These are phyloP conservation scores for Ophiostoma australiae DNA, from an alignment of 2,329 filamentous ascomycete genomes.

Conservation along the genomic window DNA sequence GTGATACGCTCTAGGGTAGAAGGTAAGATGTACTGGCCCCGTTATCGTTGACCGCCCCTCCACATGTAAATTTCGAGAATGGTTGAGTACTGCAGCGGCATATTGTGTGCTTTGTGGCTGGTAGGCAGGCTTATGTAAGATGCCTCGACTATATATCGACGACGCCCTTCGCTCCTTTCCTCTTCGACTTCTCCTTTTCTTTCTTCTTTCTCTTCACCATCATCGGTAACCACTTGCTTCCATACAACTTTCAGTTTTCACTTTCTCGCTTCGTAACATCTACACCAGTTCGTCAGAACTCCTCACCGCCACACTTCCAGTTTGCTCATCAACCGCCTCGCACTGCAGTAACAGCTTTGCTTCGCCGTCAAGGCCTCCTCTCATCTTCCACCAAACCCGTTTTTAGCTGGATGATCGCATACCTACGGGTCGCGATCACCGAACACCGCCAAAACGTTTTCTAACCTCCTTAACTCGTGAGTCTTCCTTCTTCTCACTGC, in stretches of 20 bases:
- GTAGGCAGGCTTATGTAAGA: neutral
- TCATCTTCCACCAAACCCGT: slow-evolving; percentile 9
- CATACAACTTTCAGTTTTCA: neutral
- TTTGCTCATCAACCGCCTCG: neutral
- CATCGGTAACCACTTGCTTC: slow-evolving; percentile 5
- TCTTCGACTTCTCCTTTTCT: slow-evolving; percentile 1
- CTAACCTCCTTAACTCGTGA: slow-evolving; percentile 95
- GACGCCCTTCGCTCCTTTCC: neutral
- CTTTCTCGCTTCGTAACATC: neutral
- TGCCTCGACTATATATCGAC: slow-evolving; percentile 8
- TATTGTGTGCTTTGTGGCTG: no score
- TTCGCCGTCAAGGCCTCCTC: slow-evolving; percentile 12
- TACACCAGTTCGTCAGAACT: neutral
- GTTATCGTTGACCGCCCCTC: slow-evolving; percentile 13
- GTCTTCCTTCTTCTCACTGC: slow-evolving; percentile 34
- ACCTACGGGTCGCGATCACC: slow-evolving; percentile 51
- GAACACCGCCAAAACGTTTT: slow-evolving; percentile 85
- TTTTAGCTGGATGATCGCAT: slow-evolving; percentile 26
- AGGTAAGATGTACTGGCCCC: neutral
- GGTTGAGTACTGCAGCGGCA: neutral
- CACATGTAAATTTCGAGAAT: slow-evolving; percentile 1
- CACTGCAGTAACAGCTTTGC: slow-evolving; percentile 9
- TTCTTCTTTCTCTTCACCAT: slow-evolving; percentile 9
- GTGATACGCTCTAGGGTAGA: neutral
- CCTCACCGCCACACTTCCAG: neutral